A percentile compares a stretch with the other conserved stretches of the same genome.
Evolutionary conservation across 169 alveolate genomes (phyloP).

Genomic region (Amoebophrya sp.): DNA sequence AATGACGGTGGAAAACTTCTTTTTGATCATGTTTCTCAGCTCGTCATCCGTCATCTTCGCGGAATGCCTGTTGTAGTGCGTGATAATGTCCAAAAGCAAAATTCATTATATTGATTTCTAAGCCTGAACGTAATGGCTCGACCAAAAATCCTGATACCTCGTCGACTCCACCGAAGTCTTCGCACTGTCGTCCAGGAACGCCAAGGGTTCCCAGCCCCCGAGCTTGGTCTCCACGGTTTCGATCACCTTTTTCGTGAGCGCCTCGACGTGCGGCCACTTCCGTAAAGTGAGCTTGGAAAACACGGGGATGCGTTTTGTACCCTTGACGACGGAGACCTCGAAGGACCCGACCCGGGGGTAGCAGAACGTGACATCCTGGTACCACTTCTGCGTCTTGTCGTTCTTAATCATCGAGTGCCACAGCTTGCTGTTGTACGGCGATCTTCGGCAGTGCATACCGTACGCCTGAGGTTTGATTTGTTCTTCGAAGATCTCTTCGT

Average conservation of each 20-base stretch:
- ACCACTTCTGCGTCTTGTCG: background rate
- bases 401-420: slow-evolving; percentile 7
- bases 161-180: too few relatives aligned
- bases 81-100: too few relatives aligned
- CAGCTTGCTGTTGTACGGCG: background rate
- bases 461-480: too few relatives aligned
- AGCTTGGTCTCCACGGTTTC: background rate
- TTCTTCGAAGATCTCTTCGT: too few relatives aligned
- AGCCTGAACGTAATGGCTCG: too few relatives aligned
- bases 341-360: background rate
- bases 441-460: background rate
- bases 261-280: background rate
- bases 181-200: too few relatives aligned
- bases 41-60: background rate
- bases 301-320: background rate
- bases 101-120: too few relatives aligned
- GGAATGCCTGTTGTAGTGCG: too few relatives aligned
- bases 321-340: background rate
- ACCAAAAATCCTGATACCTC: too few relatives aligned
- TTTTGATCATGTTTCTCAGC: background rate
- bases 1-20: background rate
- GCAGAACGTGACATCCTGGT: background rate
- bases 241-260: background rate
- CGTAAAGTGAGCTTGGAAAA: background rate
- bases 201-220: background rate